Base-by-base conservation (phyloP, 2,329 filamentous ascomycete genomes). In the Penicillium sp. region DNA sequence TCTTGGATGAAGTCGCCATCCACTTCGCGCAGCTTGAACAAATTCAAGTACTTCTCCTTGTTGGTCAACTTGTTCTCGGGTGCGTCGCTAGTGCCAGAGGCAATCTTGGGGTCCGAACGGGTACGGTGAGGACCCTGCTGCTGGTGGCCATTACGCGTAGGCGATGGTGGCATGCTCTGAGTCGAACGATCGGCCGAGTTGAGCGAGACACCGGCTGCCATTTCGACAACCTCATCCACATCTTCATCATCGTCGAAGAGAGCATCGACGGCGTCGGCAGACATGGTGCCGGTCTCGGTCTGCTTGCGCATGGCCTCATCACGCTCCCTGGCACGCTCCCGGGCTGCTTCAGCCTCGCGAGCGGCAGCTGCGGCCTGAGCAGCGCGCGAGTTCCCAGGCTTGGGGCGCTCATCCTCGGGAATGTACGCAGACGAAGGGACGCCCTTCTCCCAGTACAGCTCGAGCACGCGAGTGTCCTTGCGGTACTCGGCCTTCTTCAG, bases 371-470 rank as follows among this genome's bases (percentile, higher is more conserved):
- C 81, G 44, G 88, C 87, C 63, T 88, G 88, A 35, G 82, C 84
- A 49, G 86, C 81, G 57, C 89, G 83, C 61, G 88, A 82, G 53
- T 86, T 87, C 10, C 82, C 84, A 42, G 87, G 84, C 78, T 93
- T 95, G 46, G 91, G 91, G 49, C 91, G 87, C 76, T 99, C 93
- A 67, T 99, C 93, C 67, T 99, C 93, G 2, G 93, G 93, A 44
- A 99, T 86, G 62, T 95, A 99, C 2, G 91, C 88, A 36, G 92
- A 96, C 55, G 91, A 97, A 25, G 92, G 89, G 7, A 97, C 90
- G 39, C 93, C 93, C 81, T 97, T 99, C 83, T 99, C 93, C 93
- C 93, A 99, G 79, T 96, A 99, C 13, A 99, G 81, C 74, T 99
- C 93, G 39, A 99, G 80, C 27, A 97, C 83, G 48, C 93, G 84